phyloP scores from a whole-genome alignment of 148 eudicot genomes.

The Rhododendron kiyosumense region DNA sequence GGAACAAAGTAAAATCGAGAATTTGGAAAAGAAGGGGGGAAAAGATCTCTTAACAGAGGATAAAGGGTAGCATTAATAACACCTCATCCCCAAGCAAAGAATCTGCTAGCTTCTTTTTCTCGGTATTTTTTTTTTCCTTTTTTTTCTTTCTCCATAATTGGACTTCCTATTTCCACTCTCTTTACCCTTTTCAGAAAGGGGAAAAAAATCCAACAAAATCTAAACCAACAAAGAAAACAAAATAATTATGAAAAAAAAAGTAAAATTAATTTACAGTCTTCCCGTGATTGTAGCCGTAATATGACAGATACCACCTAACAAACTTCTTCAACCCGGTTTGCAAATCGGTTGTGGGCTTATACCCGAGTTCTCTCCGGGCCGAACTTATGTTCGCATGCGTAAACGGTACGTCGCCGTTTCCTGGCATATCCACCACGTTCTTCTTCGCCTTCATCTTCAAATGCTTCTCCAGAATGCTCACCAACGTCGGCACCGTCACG shows the following conservation, averaged over 20 bases:
- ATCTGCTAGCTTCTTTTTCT: not conserved
- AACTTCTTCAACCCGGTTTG: constrained; percentile 82
- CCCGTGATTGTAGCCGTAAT: constrained; percentile 59
- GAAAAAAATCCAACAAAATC: not conserved
- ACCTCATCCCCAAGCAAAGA: constrained; percentile 12
- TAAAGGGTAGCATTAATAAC: not conserved
- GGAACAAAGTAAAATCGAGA: not conserved
- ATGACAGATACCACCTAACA: constrained; percentile 59
- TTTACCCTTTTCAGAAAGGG: not conserved
- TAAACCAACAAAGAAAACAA: constrained; percentile 13
- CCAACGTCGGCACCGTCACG: constrained; percentile 68
- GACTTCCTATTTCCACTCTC: not conserved
- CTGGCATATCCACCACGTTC: constrained; percentile 68
- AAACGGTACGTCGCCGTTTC: constrained; percentile 81
- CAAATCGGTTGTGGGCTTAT: constrained; percentile 67
- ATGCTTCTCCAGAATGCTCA: constrained; percentile 55
- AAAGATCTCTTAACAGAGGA: not conserved
- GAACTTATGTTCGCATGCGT: constrained; percentile 66
- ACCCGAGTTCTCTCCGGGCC: constrained; percentile 62
- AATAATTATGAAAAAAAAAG: not conserved
- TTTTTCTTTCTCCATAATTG: not conserved
- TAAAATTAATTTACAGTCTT: constrained; percentile 36
- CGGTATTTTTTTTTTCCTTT: not conserved
- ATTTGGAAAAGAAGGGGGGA: not conserved
- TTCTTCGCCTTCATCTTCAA: constrained; percentile 69